Percentiles rank a stretch among this genome's conserved stretches.
These are phyloP conservation scores for Debaryomyces robertsiae DNA, from an alignment of 1,139 yeast species.

Conservation along the genomic window DNA sequence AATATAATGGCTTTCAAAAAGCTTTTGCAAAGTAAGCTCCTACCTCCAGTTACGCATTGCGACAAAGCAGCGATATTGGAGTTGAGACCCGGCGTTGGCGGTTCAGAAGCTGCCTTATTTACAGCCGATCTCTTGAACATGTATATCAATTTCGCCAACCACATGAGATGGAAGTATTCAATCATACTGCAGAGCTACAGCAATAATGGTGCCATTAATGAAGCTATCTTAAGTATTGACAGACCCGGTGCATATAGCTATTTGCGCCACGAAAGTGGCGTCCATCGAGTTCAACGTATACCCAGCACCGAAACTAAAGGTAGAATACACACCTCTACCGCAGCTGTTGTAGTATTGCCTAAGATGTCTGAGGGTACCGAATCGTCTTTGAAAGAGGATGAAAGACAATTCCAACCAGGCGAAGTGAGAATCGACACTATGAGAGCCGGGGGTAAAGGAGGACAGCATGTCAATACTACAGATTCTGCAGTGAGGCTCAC, in stretches of 20 bases:
- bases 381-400: slow-evolving; percentile 58
- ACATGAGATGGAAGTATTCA: slow-evolving; percentile 66
- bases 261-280: slow-evolving; percentile 88
- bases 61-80: slow-evolving; percentile 82
- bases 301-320: slow-evolving; percentile 96
- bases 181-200: slow-evolving; percentile 65
- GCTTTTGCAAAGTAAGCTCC: slow-evolving; percentile 55
- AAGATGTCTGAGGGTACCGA: slow-evolving; percentile 66
- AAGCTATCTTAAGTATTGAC: slow-evolving; percentile 74
- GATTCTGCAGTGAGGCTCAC: slow-evolving; percentile 95
- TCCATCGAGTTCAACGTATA: slow-evolving; percentile 91
- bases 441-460: slow-evolving; percentile 98
- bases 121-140: slow-evolving; percentile 76
- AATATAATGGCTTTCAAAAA: slow-evolving; percentile 37
- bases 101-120: slow-evolving; percentile 88
- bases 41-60: slow-evolving; percentile 78
- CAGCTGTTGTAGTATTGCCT: slow-evolving; percentile 93
- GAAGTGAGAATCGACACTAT: slow-evolving; percentile 92
- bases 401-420: slow-evolving; percentile 77
- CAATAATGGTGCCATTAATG: slow-evolving; percentile 62
- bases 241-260: slow-evolving; percentile 75
- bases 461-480: slow-evolving; percentile 97
- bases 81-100: slow-evolving; percentile 95
- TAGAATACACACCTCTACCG: slow-evolving; percentile 91
- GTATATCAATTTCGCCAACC: slow-evolving; percentile 74